These are phyloP conservation scores for Podospora sp. DNA, from an alignment of 495 filamentous ascomycete genomes.

Conservation along the genomic window DNA sequence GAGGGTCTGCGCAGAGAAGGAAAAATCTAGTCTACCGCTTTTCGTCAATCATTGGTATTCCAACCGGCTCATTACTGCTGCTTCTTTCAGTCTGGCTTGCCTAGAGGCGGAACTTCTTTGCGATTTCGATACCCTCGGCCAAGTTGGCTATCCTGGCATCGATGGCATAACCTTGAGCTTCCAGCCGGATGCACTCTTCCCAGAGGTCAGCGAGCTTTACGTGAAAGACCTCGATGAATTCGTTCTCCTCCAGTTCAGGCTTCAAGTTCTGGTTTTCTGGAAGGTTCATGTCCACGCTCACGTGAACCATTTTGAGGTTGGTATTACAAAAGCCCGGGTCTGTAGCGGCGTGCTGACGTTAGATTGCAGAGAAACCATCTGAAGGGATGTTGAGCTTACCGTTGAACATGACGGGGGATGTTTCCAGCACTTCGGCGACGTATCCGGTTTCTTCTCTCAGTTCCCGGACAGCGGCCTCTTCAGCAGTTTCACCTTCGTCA, in stretches of 20 bases:
- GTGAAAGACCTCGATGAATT: conserved; percentile 87
- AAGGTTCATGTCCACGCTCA: conserved; percentile 72
- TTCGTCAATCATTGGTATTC: neutral
- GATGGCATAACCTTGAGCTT: conserved; percentile 77
- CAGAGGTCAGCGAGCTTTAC: conserved; percentile 67
- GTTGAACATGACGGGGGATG: conserved; percentile 82
- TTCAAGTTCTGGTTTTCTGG: conserved; percentile 68
- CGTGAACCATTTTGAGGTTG: conserved; percentile 81
- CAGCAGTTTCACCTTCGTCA: conserved; percentile 77
- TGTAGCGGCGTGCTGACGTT: conserved; percentile 16
- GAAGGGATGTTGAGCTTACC: conserved; percentile 48
- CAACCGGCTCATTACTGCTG: neutral
- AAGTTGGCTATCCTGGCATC: conserved; percentile 83
- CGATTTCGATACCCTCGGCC: conserved; percentile 83
- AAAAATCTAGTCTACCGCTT: conserved; percentile 50
- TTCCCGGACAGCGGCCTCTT: conserved; percentile 82
- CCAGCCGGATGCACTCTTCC: conserved; percentile 66
- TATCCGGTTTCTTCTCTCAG: conserved; percentile 89
- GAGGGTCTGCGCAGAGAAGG: conserved; percentile 68
- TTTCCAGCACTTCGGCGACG: conserved; percentile 44
- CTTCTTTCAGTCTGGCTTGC: no score
- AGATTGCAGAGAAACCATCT: neutral
- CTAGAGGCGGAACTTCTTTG: conserved; percentile 54
- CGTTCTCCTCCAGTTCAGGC: conserved; percentile 80
- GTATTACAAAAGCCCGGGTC: conserved; percentile 85